Evolutionary conservation across 1,284 basidiomycete genomes (phyloP), one percentile per base, ranked within the genome.

Genomic region (Cryptococcus neoformans): DNA sequence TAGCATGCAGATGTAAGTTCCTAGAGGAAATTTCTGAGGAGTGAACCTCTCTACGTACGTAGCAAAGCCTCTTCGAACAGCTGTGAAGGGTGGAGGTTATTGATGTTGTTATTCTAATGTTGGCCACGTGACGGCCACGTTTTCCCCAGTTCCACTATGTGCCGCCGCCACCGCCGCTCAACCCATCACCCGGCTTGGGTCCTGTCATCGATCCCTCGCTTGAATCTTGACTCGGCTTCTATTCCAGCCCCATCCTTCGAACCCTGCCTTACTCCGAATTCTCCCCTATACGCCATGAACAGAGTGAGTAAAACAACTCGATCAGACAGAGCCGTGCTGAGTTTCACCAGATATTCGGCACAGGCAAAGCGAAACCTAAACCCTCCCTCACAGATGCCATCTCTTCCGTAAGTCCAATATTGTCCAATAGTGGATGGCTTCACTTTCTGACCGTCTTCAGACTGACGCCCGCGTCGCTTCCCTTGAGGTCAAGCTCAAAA

Each of bases 401-500:
- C 68, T 78, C 84, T 44, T 87, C 91, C 61, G 90, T 92, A 68
- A 76, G 87, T 46, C 28, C 37, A 11, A 17, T 17, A 44, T 44
- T 17, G 14, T 44, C 41, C 41, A 17, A 14, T 6, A 6, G 41
- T 44, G 17, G 14, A 47, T 21, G 37, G 16, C 10, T 40, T 21
- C 21, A 21, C 21, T 21, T 21, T 21, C 21, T 35, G 17, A 34
- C 40, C n/a, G 17, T 28, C 10, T 42, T 28, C 70, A 94, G 87
- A 98, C 94, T 72, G 96, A 99, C 76, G 77, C 84, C 0, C 85
- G 96, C 48, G 85, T 93, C 70, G 88, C 88, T 49, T 87, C 88
- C 9, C 91, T 98, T 65, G 92, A 99, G 76, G 93, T 97, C 73
- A 99, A 99, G 83, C 83, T 99, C 66, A 90, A 89, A 80, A 98